Evolutionary conservation across 306 rosid species (phyloP).

Genomic region (Sesbania bispinosa): DNA sequence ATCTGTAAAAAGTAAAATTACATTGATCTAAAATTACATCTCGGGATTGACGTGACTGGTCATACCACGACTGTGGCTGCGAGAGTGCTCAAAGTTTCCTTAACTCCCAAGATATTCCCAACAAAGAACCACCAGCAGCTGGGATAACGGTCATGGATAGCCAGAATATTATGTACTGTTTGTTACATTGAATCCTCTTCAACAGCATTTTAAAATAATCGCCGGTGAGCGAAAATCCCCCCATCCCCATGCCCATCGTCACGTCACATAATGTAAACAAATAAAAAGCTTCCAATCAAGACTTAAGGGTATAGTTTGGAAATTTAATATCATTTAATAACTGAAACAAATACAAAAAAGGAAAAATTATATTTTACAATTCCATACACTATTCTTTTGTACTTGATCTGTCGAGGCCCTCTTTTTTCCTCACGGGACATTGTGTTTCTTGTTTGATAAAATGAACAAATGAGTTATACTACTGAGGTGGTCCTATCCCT

Average conservation of each 20-base stretch:
- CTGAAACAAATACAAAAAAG: conserved; percentile 19
- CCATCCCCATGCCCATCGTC: neutral
- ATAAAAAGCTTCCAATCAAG: neutral
- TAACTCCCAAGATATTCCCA: too few species aligned
- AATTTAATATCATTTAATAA: conserved; percentile 12
- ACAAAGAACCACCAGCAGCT: too few species aligned
- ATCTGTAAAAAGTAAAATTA: too few species aligned
- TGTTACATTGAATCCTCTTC: too few species aligned
- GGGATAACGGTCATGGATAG: too few species aligned
- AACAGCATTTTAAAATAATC: neutral
- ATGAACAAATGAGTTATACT: conserved; percentile 72
- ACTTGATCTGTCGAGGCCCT: conserved; percentile 32
- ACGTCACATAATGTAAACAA: neutral
- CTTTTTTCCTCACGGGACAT: conserved; percentile 28
- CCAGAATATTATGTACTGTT: too few species aligned
- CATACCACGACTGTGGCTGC: too few species aligned
- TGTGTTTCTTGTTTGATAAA: conserved; percentile 35
- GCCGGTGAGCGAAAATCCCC: neutral
- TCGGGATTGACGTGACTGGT: too few species aligned
- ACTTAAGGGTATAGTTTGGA: neutral
- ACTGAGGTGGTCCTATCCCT: conserved; percentile 36
- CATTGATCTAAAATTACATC: too few species aligned
- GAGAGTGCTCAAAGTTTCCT: too few species aligned
- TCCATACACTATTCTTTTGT: conserved; percentile 35
- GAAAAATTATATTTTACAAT: conserved; percentile 27